Evolutionary conservation across 805 yeast species (phyloP).

Genomic region (Phaffomyces opuntiae): DNA sequence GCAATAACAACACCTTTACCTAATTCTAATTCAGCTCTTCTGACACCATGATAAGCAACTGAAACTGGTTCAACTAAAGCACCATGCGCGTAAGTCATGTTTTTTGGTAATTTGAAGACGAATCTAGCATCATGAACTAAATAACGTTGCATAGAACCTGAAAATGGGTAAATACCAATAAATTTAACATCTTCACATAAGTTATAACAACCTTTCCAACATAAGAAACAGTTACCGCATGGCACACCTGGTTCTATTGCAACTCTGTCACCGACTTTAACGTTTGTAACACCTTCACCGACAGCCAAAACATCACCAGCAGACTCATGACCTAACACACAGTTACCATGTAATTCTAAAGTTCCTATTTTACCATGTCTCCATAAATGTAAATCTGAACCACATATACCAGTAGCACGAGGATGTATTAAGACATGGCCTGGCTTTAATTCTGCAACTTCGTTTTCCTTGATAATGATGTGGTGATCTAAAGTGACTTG

Average conservation of each 20-base stretch:
- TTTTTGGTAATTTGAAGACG: conserved; percentile 32
- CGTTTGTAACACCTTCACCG: conserved; percentile 46
- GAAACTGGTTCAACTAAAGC: conserved; percentile 50
- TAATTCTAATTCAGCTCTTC: conserved; percentile 38
- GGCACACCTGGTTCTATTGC: conserved; percentile 49
- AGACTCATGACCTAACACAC: conserved; percentile 66
- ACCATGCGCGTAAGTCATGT: conserved; percentile 43
- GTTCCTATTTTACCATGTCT: conserved; percentile 60
- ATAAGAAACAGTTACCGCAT: conserved; percentile 35
- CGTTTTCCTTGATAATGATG: conserved; percentile 45
- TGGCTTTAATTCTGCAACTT: conserved; percentile 51
- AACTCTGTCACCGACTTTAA: conserved; percentile 49
- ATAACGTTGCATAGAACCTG: conserved; percentile 35
- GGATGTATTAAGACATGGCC: conserved; percentile 51
- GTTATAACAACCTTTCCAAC: conserved; percentile 34
- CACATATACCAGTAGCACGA: conserved; percentile 61
- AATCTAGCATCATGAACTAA: conserved; percentile 26
- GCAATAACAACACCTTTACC: conserved; percentile 37
- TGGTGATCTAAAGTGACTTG: conserved; percentile 45
- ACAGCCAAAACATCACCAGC: conserved; percentile 56
- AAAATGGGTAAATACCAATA: conserved; percentile 30
- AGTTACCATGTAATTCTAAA: conserved; percentile 39
- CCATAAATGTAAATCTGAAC: conserved; percentile 62
- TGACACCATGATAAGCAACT: conserved; percentile 47
- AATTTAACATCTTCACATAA: conserved; percentile 33